Percentiles rank a stretch among this genome's conserved stretches.
phyloP scores from a whole-genome alignment of 768 basidiomycete genomes.

The Boletus edulis region DNA sequence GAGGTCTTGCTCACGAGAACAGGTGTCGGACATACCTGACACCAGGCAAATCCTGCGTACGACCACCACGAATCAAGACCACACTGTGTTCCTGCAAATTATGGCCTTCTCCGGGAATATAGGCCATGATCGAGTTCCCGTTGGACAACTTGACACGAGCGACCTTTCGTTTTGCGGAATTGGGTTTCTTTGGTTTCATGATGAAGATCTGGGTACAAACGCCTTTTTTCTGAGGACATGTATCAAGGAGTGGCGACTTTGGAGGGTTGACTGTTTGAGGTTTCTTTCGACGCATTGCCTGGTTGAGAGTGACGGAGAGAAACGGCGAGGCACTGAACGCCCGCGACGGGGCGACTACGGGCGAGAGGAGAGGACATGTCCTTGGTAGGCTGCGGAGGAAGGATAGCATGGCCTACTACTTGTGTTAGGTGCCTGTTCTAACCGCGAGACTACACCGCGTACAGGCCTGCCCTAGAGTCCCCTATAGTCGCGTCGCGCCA shows the following conservation, averaged over 20 bases:
- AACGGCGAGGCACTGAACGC: constrained; percentile 63
- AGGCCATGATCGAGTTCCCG: constrained; percentile 87
- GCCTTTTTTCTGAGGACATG: constrained; percentile 85
- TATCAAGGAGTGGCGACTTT: constrained; percentile 77
- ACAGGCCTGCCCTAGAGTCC: constrained; percentile 28
- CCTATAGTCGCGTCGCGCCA: constrained; percentile 21
- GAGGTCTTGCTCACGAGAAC: neutral
- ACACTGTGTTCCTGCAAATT: constrained; percentile 98
- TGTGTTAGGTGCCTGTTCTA: no score
- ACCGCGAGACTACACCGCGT: constrained; percentile 22
- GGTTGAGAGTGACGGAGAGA: constrained; percentile 75
- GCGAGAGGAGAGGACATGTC: constrained; percentile 17
- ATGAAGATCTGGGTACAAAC: constrained; percentile 83
- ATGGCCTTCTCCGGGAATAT: constrained; percentile 96
- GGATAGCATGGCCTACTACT: constrained; percentile 22
- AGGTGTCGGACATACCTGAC: constrained; percentile 66
- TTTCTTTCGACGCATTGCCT: constrained; percentile 79
- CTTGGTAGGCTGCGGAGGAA: constrained; percentile 20
- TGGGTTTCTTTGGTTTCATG: constrained; percentile 93
- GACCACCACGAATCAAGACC: constrained; percentile 90
- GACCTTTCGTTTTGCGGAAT: constrained; percentile 97
- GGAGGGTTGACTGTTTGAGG: constrained; percentile 42
- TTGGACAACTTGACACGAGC: constrained; percentile 89
- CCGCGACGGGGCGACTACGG: constrained; percentile 29
- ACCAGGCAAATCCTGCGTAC: constrained; percentile 97